These are phyloP conservation scores for Echinochloa phyllopogon DNA, from an alignment of 176 grass and related monocot genomes.

Conservation along the genomic window DNA sequence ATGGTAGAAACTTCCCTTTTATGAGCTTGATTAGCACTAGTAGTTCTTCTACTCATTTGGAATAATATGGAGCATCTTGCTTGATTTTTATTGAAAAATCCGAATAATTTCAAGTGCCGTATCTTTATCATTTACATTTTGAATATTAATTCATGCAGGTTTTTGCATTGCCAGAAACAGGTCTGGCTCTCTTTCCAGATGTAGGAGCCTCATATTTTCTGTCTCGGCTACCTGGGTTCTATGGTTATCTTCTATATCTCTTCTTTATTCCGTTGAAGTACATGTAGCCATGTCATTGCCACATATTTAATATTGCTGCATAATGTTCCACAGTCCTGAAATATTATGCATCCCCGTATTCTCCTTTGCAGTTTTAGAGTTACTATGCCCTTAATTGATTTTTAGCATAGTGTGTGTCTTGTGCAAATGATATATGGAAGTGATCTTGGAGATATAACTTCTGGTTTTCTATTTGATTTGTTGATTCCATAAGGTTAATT, in stretches of 20 bases:
- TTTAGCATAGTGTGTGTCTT: background rate
- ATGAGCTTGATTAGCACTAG: background rate
- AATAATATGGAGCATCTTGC: background rate
- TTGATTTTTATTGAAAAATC: background rate
- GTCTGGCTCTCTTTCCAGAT: conserved; percentile 81
- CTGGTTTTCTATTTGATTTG: background rate
- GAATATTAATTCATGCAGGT: conserved; percentile 59
- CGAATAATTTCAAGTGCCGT: background rate
- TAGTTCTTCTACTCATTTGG: background rate
- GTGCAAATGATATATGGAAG: background rate
- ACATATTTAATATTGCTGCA: background rate
- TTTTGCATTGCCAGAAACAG: conserved; percentile 98
- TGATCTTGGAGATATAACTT: background rate
- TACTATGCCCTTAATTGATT: background rate
- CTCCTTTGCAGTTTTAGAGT: conserved; percentile 4
- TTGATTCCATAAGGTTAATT: background rate
- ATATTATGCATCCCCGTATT: background rate
- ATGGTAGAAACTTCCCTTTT: background rate
- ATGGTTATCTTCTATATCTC: conserved; percentile 55
- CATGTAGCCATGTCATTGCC: background rate
- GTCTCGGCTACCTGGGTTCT: conserved; percentile 82
- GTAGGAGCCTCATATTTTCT: conserved; percentile 92
- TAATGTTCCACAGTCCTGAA: background rate
- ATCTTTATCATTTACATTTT: conserved; percentile 27
- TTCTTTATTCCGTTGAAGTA: conserved; percentile 16